Percentiles rank a stretch among this genome's conserved stretches.
These are phyloP conservation scores for Penicillium waksmanii DNA, from an alignment of 495 filamentous ascomycete species.

Conservation along the genomic window DNA sequence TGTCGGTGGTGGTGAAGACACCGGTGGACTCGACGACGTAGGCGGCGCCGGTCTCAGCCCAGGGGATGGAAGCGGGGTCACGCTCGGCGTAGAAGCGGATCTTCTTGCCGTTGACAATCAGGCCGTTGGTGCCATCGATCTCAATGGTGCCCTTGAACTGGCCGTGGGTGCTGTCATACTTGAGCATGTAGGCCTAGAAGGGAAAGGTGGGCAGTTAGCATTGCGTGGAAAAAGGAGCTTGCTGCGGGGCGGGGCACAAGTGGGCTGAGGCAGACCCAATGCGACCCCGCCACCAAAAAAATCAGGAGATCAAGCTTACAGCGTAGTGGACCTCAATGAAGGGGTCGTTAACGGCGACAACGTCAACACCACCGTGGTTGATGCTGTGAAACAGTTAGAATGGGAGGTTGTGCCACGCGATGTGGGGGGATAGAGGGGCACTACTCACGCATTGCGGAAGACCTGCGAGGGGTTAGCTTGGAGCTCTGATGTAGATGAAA, in stretches of 20 bases:
- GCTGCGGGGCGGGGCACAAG: background rate
- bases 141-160: conserved; percentile 90
- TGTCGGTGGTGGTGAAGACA: conserved; percentile 98
- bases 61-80: conserved; percentile 90
- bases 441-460: conserved; percentile 76
- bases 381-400: conserved; percentile 63
- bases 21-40: conserved; percentile 99
- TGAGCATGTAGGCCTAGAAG: conserved; percentile 93
- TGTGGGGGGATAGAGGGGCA: conserved; percentile 23
- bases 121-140: conserved; percentile 67
- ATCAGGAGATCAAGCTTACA: conserved; percentile 59
- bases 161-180: conserved; percentile 97
- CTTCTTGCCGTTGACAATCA: conserved; percentile 92
- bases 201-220: conserved; percentile 5
- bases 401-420: conserved; percentile 13
- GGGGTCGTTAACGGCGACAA: conserved; percentile 98
- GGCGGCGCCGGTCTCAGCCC: conserved; percentile 83
- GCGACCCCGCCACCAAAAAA: conserved; percentile 4
- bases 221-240: background rate
- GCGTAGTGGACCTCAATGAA: conserved; percentile 99
- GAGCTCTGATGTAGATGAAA: background rate
- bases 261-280: background rate
- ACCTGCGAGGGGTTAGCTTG: conserved; percentile 48
- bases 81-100: conserved; percentile 95
- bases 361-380: conserved; percentile 79